Conservation (phyloP, 2,329 filamentous ascomycete genomes). For the Aspergillus clavatus region DNA sequence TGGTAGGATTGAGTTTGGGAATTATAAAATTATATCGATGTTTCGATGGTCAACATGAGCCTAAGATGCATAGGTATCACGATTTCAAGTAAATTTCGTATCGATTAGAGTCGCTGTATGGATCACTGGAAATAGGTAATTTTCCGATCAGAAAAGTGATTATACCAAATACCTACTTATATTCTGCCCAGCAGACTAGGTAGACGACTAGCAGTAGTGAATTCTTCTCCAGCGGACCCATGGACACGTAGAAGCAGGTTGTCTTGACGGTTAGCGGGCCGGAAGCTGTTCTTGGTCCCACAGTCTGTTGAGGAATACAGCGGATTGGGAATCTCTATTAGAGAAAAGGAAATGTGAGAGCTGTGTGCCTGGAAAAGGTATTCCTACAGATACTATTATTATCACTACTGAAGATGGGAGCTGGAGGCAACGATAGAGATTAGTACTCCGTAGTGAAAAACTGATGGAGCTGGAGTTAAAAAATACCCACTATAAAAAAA, state of each 20-base stretch:
- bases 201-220: not conserved
- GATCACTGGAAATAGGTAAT: not conserved
- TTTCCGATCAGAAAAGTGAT: not conserved
- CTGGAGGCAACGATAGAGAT: no score
- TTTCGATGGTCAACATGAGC: not conserved
- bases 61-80: not conserved
- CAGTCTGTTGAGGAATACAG: constrained; percentile 4
- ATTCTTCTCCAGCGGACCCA: not conserved
- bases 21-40: no score
- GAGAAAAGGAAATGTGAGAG: not conserved
- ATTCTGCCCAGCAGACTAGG: no score
- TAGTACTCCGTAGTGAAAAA: no score
- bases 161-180: no score
- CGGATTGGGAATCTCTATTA: not conserved
- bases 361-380: no score
- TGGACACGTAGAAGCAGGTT: not conserved
- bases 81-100: not conserved
- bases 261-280: constrained; percentile 18
- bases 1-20: not conserved
- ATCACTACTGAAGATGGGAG: no score
- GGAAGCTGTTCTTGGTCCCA: constrained; percentile 13
- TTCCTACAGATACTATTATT: no score
- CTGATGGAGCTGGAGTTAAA: no score
- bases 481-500: not conserved
- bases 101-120: not conserved